Percentiles rank a stretch among this genome's conserved stretches.
These are phyloP conservation scores for Naganishia sp. DNA, from an alignment of 1,284 basidiomycete species.

Conservation along the genomic window DNA sequence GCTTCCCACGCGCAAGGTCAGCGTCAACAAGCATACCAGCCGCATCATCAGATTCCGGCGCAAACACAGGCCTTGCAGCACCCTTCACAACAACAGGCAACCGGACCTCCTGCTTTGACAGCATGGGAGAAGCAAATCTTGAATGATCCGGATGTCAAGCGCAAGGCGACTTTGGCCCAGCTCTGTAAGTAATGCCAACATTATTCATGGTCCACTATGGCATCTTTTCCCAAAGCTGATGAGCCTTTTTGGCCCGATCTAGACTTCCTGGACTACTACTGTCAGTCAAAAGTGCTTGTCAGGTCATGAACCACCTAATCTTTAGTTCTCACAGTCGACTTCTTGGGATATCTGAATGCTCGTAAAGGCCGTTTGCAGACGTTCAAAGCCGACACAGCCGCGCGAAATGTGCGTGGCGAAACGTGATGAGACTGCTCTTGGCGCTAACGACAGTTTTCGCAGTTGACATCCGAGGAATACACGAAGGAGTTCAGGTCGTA, in stretches of 20 bases:
- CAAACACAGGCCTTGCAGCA: slow-evolving; percentile 20
- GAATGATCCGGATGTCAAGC: slow-evolving; percentile 78
- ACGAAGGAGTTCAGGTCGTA: slow-evolving; percentile 84
- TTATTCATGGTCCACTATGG: background rate
- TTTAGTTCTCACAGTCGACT: slow-evolving; percentile 60
- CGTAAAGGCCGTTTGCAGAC: slow-evolving; percentile 76
- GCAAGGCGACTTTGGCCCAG: slow-evolving; percentile 89
- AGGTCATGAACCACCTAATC: slow-evolving; percentile 18
- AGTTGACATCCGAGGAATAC: slow-evolving; percentile 63
- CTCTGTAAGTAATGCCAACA: slow-evolving; percentile 65
- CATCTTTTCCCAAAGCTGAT: background rate
- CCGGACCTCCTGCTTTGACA: slow-evolving; percentile 54
- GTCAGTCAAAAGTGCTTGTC: slow-evolving; percentile 35
- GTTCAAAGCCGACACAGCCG: slow-evolving; percentile 79
- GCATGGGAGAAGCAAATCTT: slow-evolving; percentile 82
- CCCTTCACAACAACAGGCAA: slow-evolving; percentile 4
- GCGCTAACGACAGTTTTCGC: background rate
- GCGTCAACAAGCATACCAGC: slow-evolving; percentile 21
- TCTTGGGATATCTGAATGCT: slow-evolving; percentile 78
- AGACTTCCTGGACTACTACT: slow-evolving; percentile 95
- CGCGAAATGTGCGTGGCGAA: slow-evolving; percentile 60
- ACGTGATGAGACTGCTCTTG: background rate
- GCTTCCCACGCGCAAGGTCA: slow-evolving; percentile 27
- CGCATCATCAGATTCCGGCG: slow-evolving; percentile 7
- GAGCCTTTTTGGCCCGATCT: slow-evolving; percentile 32